Conservation (phyloP, 257 asterid genomes). For the Coffea canephora region DNA sequence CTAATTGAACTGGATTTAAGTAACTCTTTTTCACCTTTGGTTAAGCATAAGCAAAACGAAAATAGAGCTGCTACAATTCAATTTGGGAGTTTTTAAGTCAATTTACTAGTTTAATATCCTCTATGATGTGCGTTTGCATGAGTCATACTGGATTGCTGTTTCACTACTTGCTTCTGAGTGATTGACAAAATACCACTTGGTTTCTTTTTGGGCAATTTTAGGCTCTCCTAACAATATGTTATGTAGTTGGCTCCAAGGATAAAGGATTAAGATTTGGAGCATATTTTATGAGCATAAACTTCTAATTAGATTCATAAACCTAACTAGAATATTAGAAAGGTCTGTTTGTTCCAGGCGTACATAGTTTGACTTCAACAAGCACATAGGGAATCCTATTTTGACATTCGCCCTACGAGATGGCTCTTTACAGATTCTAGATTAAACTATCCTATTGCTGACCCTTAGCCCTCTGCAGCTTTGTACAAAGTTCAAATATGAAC, state of each 20-base stretch:
- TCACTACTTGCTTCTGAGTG: background rate
- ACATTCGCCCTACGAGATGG: background rate
- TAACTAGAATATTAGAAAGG: too few relatives aligned
- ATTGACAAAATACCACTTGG: background rate
- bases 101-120: background rate
- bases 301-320: too few relatives aligned
- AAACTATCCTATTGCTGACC: background rate
- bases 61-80: background rate
- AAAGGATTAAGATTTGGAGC: background rate
- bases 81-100: too few relatives aligned
- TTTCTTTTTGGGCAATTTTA: background rate
- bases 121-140: background rate
- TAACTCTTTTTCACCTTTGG: background rate
- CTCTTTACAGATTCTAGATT: background rate
- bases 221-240: background rate
- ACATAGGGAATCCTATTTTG: too few relatives aligned
- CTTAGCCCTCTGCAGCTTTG: background rate
- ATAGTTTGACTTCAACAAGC: too few relatives aligned
- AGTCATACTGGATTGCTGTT: background rate
- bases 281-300: background rate
- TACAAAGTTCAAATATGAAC: background rate
- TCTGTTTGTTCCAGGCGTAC: background rate
- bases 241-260: background rate
- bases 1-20: too few relatives aligned
- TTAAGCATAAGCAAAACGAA: background rate